Evolutionary conservation across 2,329 filamentous ascomycete genomes (phyloP), one percentile per base, ranked within the genome.

Genomic region (Colletotrichum sp.): DNA sequence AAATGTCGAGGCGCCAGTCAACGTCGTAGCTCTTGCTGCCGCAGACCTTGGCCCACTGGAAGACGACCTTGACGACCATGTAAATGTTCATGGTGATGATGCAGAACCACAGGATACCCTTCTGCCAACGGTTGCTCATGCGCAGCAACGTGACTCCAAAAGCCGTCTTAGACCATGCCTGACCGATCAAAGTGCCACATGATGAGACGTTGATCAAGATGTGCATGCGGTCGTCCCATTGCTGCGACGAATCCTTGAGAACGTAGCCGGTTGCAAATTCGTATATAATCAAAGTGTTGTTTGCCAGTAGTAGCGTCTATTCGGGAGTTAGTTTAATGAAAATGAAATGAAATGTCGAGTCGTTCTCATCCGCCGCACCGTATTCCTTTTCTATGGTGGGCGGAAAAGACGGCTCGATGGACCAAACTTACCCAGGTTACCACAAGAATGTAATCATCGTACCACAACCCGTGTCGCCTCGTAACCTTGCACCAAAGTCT

Each of bases 191-290:
- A 13, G 83, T 85, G 39, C 83, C 82, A 77, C 83, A 85, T 2
- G 84, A 84, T 4, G 83, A 83, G 15, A 83, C 80, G 77, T 87
- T 88, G 83, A 90, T 89, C 71, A 90, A 77, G 18, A 90, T 89
- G 78, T 88, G 87, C 88, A 90, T 90, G 70, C 84, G 85, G 76
- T 89, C 87, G 74, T 87, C 86, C 88, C 88, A 90, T 21, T 82
- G 79, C n/a, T 86, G 80, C 1, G 82, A 80, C 7, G 82, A 82
- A 76, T 83, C 77, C 32, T 82, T 69, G 43, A 84, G 80, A 2
- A 88, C 84, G 76, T 90, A 90, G 67, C 88, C 88, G 9, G 85
- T 89, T 8, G 85, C 87, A 72, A 87, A 90, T 74, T 90, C 82
- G 64, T 86, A 77, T 2, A 86, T 80, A 70, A 89, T 89, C 18